phyloP scores from a whole-genome alignment of 805 yeast genomes.

The Candida jianshihensis region DNA sequence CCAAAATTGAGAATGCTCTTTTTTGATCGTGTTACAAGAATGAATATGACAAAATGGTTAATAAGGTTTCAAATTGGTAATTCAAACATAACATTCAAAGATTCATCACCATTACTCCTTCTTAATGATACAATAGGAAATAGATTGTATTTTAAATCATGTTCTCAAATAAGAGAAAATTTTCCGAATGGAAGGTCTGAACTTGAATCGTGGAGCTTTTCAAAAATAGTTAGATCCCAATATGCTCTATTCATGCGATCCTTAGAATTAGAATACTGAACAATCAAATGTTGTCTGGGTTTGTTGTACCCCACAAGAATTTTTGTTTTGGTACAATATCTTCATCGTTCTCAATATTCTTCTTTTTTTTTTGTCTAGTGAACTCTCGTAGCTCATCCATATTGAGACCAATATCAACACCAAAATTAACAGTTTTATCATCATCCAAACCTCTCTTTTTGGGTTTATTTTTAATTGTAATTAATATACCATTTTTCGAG shows the following conservation, averaged over 20 bases:
- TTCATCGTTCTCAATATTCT: too few species aligned
- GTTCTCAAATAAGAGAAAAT: too few species aligned
- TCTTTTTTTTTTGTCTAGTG: too few species aligned
- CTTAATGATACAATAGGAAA: conserved; percentile 15
- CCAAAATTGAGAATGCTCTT: conserved; percentile 18
- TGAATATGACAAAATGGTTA: conserved; percentile 15
- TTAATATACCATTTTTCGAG: too few species aligned
- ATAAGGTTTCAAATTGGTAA: conserved; percentile 11
- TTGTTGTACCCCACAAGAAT: neutral
- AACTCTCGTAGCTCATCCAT: too few species aligned
- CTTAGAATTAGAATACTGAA: conserved; percentile 3
- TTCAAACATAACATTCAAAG: conserved; percentile 5
- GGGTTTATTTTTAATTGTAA: too few species aligned
- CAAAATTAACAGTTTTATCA: too few species aligned
- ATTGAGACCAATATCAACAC: too few species aligned
- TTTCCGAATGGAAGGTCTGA: too few species aligned
- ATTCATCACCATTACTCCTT: conserved; percentile 9
- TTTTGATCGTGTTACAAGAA: conserved; percentile 20
- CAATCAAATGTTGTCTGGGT: too few species aligned
- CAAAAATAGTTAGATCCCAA: conserved; percentile 2
- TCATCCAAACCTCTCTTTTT: too few species aligned
- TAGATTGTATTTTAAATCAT: conserved; percentile 10
- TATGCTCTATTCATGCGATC: conserved; percentile 1
- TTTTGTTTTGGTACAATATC: too few species aligned
- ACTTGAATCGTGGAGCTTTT: conserved; percentile 5